Percentiles rank a stretch among this genome's conserved stretches.
Evolutionary conservation across 352 stramenopile genomes (phyloP).

Genomic region (Globisporangium paddicum): DNA sequence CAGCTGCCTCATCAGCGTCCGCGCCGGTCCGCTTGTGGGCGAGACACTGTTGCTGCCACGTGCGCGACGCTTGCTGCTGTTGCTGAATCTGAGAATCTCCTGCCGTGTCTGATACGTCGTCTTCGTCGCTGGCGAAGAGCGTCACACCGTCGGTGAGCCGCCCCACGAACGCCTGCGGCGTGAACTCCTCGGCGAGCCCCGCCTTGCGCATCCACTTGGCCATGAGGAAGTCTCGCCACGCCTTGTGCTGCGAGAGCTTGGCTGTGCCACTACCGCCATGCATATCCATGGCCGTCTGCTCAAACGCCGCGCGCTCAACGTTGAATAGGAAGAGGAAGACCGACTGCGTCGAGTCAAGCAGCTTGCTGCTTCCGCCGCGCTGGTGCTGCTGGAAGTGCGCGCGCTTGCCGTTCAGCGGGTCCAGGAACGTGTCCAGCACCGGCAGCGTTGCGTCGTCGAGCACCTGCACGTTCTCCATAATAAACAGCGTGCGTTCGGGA

Average conservation of each 20-base stretch:
- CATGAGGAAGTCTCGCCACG: constrained; percentile 64
- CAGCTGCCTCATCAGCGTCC: not conserved
- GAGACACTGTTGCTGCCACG: constrained; percentile 10
- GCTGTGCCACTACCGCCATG: no score
- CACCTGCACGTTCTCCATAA: constrained; percentile 45
- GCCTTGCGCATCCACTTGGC: constrained; percentile 34
- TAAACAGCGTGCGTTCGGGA: constrained; percentile 42
- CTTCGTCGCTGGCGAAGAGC: constrained; percentile 13
- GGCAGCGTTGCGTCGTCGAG: constrained; percentile 42
- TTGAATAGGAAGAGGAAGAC: constrained; percentile 66
- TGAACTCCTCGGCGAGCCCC: constrained; percentile 43
- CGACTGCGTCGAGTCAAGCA: constrained; percentile 47
- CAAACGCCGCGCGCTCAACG: constrained; percentile 9
- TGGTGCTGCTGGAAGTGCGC: constrained; percentile 48
- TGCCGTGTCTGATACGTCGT: not conserved
- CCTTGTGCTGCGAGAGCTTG: constrained; percentile 7
- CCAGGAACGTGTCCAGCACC: constrained; percentile 62
- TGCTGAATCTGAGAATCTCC: not conserved
- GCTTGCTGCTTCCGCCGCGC: constrained; percentile 15
- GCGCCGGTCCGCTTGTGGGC: not conserved
- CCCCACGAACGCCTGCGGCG: constrained; percentile 56
- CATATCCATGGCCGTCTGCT: not conserved
- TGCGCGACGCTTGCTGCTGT: not conserved
- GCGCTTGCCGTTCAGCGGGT: constrained; percentile 62
- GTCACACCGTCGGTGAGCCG: constrained; percentile 43